These are phyloP conservation scores for Geotrichum siamense DNA, from an alignment of 1,139 yeast genomes.

Conservation along the genomic window DNA sequence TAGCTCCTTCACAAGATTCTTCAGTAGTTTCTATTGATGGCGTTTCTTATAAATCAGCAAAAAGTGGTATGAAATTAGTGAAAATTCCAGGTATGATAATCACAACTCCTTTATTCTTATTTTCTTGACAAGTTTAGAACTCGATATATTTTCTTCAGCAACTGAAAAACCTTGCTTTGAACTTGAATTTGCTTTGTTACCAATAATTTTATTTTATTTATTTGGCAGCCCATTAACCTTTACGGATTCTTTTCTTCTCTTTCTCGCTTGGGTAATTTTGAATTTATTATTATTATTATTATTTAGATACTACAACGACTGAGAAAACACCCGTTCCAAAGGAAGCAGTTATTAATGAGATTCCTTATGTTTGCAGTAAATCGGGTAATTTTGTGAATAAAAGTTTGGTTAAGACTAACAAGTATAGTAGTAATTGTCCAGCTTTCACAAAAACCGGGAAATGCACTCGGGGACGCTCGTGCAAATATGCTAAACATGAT, in stretches of 20 bases:
- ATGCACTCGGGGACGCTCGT: slow-evolving; percentile 47
- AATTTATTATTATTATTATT: no score
- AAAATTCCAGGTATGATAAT: slow-evolving; percentile 16
- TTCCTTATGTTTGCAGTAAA: slow-evolving; percentile 28
- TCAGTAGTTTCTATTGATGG: slow-evolving; percentile 12
- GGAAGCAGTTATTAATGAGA: slow-evolving; percentile 26
- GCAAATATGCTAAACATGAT: slow-evolving; percentile 48
- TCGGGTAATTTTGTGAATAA: slow-evolving; percentile 26
- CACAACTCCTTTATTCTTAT: no score
- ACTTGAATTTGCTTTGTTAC: no score
- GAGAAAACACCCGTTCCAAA: slow-evolving; percentile 22
- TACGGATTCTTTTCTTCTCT: not conserved
- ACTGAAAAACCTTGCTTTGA: no score
- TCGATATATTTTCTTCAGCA: no score
- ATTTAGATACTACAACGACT: no score
- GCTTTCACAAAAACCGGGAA: slow-evolving; percentile 35
- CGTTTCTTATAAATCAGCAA: slow-evolving; percentile 10
- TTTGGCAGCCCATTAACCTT: slow-evolving; percentile 2
- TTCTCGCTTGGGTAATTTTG: not conserved
- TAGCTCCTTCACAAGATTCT: not conserved
- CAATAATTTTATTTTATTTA: slow-evolving; percentile 1
- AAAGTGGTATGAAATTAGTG: slow-evolving; percentile 15
- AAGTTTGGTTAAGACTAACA: slow-evolving; percentile 17
- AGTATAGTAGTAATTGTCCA: slow-evolving; percentile 24
- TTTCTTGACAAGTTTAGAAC: no score